Base-by-base conservation (phyloP, 176 grass and related monocot genomes). In the Ensete ventricosum region DNA sequence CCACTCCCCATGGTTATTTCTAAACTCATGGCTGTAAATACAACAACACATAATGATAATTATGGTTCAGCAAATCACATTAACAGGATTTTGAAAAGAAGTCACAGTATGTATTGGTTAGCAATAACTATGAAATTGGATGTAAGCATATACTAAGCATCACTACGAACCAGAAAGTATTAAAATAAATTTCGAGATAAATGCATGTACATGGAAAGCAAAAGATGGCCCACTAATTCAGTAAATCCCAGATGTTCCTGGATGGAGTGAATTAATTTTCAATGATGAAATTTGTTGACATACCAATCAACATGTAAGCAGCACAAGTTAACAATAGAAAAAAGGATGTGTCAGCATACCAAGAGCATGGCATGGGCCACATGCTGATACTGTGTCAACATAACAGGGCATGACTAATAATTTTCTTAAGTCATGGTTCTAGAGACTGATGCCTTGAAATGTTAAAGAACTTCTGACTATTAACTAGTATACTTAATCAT, bases 1-100 rank as follows among this genome's bases (percentile, higher is more conserved):
- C 96, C 96, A 99, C 71, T 85, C 86, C 64, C 86, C 89, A 85
- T 99, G 91, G 54, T 89, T 84, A 69, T 88, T 82, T 88, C 81
- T 99, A 62, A 95, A 99, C 84, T 99, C 96, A 77, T 69, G 69
- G 73, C 95, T 99, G 83, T n/a, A 77, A 54, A 54, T 57, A 83
- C 80, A 78, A 34, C 67, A 23, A 34, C 67, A 23, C 75, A 79
- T 81, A 50, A 67, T 58, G 49, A 51, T 62, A 85, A 65, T 57
- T 80, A 73, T 70, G 74, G 25, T 69, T 50, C 1, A 7, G 2
- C 25, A 50, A 69, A 69, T 43, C 1, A 11, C 27, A 1, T 13
- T 50, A 29, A 48, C 9, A 69, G 16, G 8, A 69, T 50, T 12
- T n/a, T 43, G 34, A 43, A 50, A 64, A 64, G 4, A 22, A 64